phyloP scores from a whole-genome alignment of 345 rosid species.

The Eucalyptus erythrocorys region DNA sequence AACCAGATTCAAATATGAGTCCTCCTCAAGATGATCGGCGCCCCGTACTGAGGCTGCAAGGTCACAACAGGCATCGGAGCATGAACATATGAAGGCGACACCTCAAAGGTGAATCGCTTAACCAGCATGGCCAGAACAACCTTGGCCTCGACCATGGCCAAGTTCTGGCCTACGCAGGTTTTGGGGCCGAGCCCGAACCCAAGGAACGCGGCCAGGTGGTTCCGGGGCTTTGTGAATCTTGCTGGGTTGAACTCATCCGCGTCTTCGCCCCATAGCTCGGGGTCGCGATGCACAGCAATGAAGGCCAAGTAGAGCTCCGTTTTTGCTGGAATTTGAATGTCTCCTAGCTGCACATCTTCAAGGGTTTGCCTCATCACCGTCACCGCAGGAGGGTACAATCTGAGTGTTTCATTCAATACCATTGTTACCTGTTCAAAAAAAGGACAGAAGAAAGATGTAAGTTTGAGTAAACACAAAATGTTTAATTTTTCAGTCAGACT shows the following conservation, averaged over 20 bases:
- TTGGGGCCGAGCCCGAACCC: constrained; percentile 49
- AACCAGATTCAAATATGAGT: background rate
- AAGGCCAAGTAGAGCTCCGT: constrained; percentile 44
- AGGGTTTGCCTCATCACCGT: constrained; percentile 24
- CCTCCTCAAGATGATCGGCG: constrained; percentile 39
- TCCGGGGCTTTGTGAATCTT: constrained; percentile 31
- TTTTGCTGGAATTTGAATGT: constrained; percentile 38
- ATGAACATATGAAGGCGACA: constrained; percentile 58
- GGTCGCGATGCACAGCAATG: constrained; percentile 39
- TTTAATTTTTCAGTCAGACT: background rate
- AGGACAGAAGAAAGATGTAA: background rate
- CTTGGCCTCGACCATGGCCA: constrained; percentile 40
- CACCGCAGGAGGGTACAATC: constrained; percentile 65
- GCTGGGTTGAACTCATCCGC: constrained; percentile 52
- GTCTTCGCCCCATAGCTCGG: constrained; percentile 63
- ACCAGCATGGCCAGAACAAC: constrained; percentile 40
- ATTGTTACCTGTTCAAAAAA: background rate
- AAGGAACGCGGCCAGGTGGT: constrained; percentile 22
- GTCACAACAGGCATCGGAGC: constrained; percentile 44
- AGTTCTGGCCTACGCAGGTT: constrained; percentile 42
- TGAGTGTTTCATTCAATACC: constrained; percentile 58
- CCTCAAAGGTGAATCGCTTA: constrained; percentile 19
- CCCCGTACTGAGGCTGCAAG: constrained; percentile 56
- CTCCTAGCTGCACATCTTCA: constrained; percentile 31
- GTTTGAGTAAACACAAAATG: background rate